Percentiles rank a stretch among this genome's conserved stretches.
Evolutionary conservation across 2,329 filamentous ascomycete species (phyloP).

Genomic region (Camillea tinctor): DNA sequence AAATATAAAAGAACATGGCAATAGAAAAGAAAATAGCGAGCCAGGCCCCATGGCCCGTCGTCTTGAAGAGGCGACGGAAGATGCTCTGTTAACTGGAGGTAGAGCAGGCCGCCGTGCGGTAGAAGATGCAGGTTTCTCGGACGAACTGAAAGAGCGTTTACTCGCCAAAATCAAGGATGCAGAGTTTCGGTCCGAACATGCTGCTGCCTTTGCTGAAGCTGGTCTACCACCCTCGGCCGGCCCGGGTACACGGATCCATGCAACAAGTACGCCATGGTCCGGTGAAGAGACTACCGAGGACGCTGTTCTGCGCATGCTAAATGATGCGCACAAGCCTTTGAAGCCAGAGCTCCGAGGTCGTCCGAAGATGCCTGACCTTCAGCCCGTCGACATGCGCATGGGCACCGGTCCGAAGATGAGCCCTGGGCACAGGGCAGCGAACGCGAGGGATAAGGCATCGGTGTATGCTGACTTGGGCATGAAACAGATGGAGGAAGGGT

Average conservation of each 20-base stretch:
- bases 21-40: conserved; percentile 17
- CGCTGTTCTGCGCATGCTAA: conserved; percentile 78
- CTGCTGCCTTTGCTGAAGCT: conserved; percentile 47
- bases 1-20: no score
- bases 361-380: conserved; percentile 41
- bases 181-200: conserved; percentile 52
- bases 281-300: conserved; percentile 75
- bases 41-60: conserved; percentile 54
- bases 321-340: conserved; percentile 75
- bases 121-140: conserved; percentile 62
- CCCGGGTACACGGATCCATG: conserved; percentile 65
- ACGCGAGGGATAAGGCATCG: conserved; percentile 57
- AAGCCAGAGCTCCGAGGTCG: conserved; percentile 47
- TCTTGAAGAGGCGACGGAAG: conserved; percentile 62
- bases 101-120: conserved; percentile 57
- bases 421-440: conserved; percentile 48
- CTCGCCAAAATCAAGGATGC: conserved; percentile 56
- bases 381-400: conserved; percentile 53
- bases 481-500: conserved; percentile 48
- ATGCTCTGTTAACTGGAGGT: conserved; percentile 59
- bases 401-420: conserved; percentile 38
- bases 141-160: conserved; percentile 59
- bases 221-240: conserved; percentile 58
- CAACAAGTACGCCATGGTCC: conserved; percentile 70
- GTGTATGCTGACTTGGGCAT: conserved; percentile 50